Evolutionary conservation across 1,284 basidiomycete species (phyloP).

Genomic region (Austroboletus rostrupii): DNA sequence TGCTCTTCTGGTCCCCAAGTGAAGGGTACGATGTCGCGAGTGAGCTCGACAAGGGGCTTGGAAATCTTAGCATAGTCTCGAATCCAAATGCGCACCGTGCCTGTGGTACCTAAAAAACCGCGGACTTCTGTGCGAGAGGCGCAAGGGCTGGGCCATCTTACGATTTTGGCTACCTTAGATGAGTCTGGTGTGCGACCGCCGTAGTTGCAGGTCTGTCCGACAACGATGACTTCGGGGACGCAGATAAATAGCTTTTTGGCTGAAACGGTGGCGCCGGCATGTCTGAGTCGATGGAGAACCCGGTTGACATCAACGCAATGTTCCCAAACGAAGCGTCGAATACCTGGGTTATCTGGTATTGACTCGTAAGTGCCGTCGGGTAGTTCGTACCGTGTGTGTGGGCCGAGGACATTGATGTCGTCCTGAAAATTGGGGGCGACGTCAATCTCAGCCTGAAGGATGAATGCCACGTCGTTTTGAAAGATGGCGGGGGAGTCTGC

Average conservation of each 20-base stretch:
- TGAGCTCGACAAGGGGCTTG: conserved; percentile 3
- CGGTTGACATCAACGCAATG: conserved; percentile 17
- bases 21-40: not conserved
- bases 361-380: conserved; percentile 23
- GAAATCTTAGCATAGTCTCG: conserved; percentile 9
- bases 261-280: conserved; percentile 17
- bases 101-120: conserved; percentile 27
- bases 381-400: conserved; percentile 12
- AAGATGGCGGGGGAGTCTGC: not conserved
- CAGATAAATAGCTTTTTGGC: conserved; percentile 15
- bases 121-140: conserved; percentile 17
- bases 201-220: conserved; percentile 16
- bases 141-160: not conserved
- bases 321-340: conserved; percentile 28
- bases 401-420: conserved; percentile 7
- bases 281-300: conserved; percentile 16
- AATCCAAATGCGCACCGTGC: conserved; percentile 26
- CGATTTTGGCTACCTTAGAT: conserved; percentile 4
- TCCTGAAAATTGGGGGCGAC: conserved; percentile 13
- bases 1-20: not conserved
- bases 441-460: conserved; percentile 34
- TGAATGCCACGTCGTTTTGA: conserved; percentile 28
- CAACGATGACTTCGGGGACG: conserved; percentile 6
- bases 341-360: conserved; percentile 26
- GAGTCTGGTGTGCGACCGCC: conserved; percentile 4